phyloP scores from a whole-genome alignment of 371 early-diverging fungal species.

The Apophysomyces sp. region DNA sequence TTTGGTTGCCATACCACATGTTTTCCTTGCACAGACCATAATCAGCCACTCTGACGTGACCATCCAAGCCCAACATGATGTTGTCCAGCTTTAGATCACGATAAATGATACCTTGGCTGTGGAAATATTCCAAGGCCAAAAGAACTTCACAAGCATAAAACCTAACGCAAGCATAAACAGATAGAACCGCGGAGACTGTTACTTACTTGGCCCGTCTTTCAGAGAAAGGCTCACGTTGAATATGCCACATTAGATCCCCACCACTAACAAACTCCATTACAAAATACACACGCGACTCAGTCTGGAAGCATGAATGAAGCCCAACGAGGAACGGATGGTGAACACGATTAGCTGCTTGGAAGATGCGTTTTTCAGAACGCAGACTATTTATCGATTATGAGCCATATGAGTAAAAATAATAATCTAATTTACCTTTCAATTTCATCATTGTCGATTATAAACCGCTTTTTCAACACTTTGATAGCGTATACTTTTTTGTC shows the following conservation, averaged over 20 bases:
- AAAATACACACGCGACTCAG: conserved; percentile 91
- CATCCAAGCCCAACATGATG: conserved; percentile 89
- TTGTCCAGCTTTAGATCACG: conserved; percentile 99
- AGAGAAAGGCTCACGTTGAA: conserved; percentile 83
- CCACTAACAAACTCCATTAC: conserved; percentile 99
- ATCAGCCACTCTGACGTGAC: conserved; percentile 98
- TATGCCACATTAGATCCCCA: conserved; percentile 99
- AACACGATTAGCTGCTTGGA: conserved; percentile 82
- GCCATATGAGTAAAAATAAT: no score
- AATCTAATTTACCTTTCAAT: conserved; percentile 62
- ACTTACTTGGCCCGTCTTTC: conserved; percentile 79
- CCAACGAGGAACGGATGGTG: conserved; percentile 96
- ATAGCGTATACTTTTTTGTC: conserved; percentile 87
- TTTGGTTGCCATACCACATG: conserved; percentile 80
- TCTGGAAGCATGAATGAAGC: conserved; percentile 96
- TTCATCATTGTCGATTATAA: conserved; percentile 91
- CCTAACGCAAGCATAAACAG: conserved; percentile 10
- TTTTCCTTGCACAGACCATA: conserved; percentile 98
- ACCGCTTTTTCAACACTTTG: conserved; percentile 97
- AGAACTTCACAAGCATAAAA: conserved; percentile 98
- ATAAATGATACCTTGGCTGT: conserved; percentile 92
- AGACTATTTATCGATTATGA: conserved; percentile 63
- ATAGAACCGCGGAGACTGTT: neutral
- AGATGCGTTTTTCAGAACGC: conserved; percentile 91
- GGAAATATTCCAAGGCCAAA: conserved; percentile 95